Conservation (phyloP, 1,284 basidiomycete species). For the Puccinia triticina region DNA sequence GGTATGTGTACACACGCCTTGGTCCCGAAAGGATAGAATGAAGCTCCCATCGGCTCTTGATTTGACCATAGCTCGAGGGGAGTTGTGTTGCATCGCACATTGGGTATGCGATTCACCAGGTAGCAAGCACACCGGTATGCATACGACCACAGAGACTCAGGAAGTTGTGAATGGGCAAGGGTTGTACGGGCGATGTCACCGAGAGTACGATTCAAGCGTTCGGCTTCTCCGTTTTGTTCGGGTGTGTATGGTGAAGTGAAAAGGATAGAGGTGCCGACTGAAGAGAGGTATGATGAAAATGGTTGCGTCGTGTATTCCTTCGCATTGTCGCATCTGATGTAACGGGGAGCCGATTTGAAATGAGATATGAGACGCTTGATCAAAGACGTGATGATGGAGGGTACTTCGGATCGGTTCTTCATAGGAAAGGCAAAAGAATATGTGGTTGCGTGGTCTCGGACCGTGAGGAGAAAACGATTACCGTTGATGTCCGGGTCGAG, state of each 20-base stretch:
- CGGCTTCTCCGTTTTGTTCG: no score
- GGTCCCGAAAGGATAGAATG: no score
- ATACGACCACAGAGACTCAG: not conserved
- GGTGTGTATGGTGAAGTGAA: no score
- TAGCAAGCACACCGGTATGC: constrained; percentile 22
- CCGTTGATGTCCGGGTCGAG: not conserved
- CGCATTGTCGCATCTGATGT: no score
- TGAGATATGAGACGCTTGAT: no score
- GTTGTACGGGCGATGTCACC: constrained; percentile 27
- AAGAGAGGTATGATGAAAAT: no score
- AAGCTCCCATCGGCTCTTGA: not conserved
- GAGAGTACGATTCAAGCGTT: constrained; percentile 14
- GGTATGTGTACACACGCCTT: no score
- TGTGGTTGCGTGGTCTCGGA: not conserved
- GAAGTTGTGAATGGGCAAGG: not conserved
- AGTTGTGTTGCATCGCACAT: not conserved
- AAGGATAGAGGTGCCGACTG: no score
- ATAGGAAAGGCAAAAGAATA: constrained; percentile 8
- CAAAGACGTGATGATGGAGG: not conserved
- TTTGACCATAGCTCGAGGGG: not conserved
- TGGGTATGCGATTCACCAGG: no score
- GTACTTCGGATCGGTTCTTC: not conserved
- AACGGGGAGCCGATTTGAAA: no score
- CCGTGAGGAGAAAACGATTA: not conserved
- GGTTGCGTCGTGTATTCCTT: no score